Conservation (phyloP, 2,329 filamentous ascomycete genomes). For the Knufia fluminis region DNA sequence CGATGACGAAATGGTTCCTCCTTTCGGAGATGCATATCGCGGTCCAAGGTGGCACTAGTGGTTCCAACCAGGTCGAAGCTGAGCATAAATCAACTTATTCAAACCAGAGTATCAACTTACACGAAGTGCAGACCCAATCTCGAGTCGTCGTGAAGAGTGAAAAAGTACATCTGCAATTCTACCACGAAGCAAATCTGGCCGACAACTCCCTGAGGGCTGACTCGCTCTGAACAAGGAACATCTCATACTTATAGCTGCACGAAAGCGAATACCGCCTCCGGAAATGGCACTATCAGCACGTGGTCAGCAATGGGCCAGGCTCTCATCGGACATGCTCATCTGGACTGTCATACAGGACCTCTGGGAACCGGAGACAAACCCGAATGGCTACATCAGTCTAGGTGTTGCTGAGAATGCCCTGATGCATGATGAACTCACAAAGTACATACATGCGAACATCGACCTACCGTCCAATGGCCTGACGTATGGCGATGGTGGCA, state of each 20-base stretch:
- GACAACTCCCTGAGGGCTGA: too few species aligned
- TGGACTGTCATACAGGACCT: constrained; percentile 40
- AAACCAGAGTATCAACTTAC: too few species aligned
- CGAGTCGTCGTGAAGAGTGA: too few species aligned
- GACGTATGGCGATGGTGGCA: constrained; percentile 32
- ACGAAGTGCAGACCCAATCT: too few species aligned
- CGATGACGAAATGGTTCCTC: background rate
- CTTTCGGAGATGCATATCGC: background rate
- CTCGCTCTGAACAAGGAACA: background rate
- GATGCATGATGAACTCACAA: constrained; percentile 40
- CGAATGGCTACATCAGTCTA: constrained; percentile 40
- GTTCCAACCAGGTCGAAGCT: too few species aligned
- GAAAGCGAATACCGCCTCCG: too few species aligned
- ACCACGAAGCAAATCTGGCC: too few species aligned
- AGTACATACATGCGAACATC: constrained; percentile 35
- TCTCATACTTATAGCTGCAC: too few species aligned
- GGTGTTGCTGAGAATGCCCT: constrained; percentile 46
- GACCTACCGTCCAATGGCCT: constrained; percentile 24
- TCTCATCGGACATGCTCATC: constrained; percentile 21
- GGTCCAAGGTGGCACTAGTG: background rate
- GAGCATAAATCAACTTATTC: too few species aligned
- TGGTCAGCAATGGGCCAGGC: constrained; percentile 6
- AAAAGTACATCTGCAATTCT: too few species aligned
- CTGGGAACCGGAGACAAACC: constrained; percentile 37
- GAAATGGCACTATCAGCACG: constrained; percentile 11